A percentile compares a stretch with the other conserved stretches of the same genome.
Evolutionary conservation across 2,329 filamentous ascomycete genomes (phyloP).

Genomic region (Bisporella sp.): DNA sequence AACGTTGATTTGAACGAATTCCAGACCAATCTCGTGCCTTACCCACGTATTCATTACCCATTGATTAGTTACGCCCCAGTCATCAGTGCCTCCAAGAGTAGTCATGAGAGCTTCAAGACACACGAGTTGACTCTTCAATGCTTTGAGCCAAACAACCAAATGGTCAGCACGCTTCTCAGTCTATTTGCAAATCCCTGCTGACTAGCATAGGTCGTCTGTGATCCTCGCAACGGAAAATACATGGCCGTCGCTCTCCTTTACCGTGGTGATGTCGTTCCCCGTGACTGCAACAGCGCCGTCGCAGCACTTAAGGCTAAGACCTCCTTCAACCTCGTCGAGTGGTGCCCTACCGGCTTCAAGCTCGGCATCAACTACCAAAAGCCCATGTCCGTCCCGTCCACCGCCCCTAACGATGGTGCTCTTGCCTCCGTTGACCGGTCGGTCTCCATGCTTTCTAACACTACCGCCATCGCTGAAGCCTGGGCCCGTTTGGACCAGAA

Average conservation of each 20-base stretch:
- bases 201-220: slow-evolving; percentile 40
- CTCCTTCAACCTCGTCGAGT: slow-evolving; percentile 60
- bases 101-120: slow-evolving; percentile 61
- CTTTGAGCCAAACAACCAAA: slow-evolving; percentile 63
- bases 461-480: slow-evolving; percentile 58
- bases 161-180: slow-evolving; percentile 37
- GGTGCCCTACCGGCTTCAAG: slow-evolving; percentile 65
- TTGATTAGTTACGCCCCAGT: slow-evolving; percentile 60
- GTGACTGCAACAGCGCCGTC: slow-evolving; percentile 52
- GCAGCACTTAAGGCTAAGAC: slow-evolving; percentile 56
- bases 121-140: slow-evolving; percentile 59
- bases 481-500: slow-evolving; percentile 60
- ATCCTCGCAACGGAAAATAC: slow-evolving; percentile 60
- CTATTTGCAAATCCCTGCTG: not conserved
- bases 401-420: slow-evolving; percentile 33
- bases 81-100: slow-evolving; percentile 51
- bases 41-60: slow-evolving; percentile 61
- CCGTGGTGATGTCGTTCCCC: slow-evolving; percentile 58
- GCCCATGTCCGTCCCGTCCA: slow-evolving; percentile 42
- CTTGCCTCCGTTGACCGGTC: slow-evolving; percentile 46
- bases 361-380: slow-evolving; percentile 62
- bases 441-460: slow-evolving; percentile 60
- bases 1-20: slow-evolving; percentile 65
- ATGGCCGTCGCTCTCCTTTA: slow-evolving; percentile 62
- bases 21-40: slow-evolving; percentile 63